Percentiles rank a stretch among this genome's conserved stretches.
Evolutionary conservation across 2,329 filamentous ascomycete genomes (phyloP).

Genomic region (Aotearoamyces nothofagi): DNA sequence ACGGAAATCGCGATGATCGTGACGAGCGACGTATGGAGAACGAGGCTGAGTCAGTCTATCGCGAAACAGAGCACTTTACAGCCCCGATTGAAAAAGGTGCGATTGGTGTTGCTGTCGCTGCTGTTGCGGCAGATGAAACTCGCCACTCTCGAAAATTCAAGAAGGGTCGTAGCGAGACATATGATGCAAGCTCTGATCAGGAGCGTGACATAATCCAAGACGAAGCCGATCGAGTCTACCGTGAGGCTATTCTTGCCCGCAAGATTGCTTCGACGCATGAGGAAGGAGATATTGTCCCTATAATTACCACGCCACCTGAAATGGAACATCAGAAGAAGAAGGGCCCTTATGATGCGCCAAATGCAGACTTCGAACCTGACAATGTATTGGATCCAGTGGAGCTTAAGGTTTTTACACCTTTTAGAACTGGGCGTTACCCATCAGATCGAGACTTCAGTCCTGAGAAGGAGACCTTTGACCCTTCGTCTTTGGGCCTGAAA

Average conservation of each 20-base stretch:
- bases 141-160: constrained; percentile 15
- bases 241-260: constrained; percentile 35
- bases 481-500: no score
- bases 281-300: constrained; percentile 21
- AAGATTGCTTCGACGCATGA: constrained; percentile 28
- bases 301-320: constrained; percentile 39
- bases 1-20: constrained; percentile 5
- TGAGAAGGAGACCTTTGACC: constrained; percentile 8
- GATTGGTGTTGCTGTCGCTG: constrained; percentile 30
- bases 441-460: constrained; percentile 13
- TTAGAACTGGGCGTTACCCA: constrained; percentile 6
- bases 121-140: constrained; percentile 21
- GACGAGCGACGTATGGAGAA: constrained; percentile 11
- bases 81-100: constrained; percentile 30
- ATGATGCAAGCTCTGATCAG: constrained; percentile 12
- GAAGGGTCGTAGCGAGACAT: constrained; percentile 8
- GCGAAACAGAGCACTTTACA: constrained; percentile 31
- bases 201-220: constrained; percentile 33
- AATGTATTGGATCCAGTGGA: constrained; percentile 39
- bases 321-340: constrained; percentile 29
- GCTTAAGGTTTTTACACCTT: constrained; percentile 20
- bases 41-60: constrained; percentile 27
- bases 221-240: constrained; percentile 41
- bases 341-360: constrained; percentile 37
- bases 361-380: constrained; percentile 50